Evolutionary conservation across 2,329 filamentous ascomycete species (phyloP).

Genomic region (Cytospora mali): DNA sequence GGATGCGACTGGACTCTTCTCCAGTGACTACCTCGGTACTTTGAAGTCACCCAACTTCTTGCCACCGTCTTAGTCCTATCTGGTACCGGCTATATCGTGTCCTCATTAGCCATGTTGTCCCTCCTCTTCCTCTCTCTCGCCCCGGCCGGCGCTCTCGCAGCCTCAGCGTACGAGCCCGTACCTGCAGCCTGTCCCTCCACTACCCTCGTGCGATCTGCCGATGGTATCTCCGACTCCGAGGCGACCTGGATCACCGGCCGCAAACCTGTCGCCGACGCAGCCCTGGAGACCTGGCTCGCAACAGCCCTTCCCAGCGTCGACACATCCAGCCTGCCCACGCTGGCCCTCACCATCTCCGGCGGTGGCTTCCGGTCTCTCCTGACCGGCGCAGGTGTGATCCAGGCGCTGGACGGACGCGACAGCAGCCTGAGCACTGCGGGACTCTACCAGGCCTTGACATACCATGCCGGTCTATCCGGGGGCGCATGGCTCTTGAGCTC

Average conservation of each 20-base stretch:
- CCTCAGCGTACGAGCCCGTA: constrained; percentile 13
- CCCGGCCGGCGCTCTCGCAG: constrained; percentile 18
- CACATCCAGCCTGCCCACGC: constrained; percentile 29
- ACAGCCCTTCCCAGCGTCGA: constrained; percentile 14
- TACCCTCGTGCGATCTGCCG: constrained; percentile 22
- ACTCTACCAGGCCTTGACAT: constrained; percentile 31
- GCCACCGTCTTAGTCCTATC: no score
- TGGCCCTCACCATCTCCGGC: constrained; percentile 35
- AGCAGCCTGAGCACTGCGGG: constrained; percentile 28
- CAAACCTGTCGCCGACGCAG: constrained; percentile 18
- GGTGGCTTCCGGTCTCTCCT: constrained; percentile 37
- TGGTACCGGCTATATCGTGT: no score
- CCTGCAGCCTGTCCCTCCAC: constrained; percentile 15
- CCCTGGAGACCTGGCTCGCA: constrained; percentile 17
- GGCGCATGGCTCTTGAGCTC: constrained; percentile 33
- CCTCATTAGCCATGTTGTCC: no score
- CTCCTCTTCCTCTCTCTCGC: constrained; percentile 13
- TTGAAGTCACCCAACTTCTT: no score
- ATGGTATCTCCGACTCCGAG: constrained; percentile 22
- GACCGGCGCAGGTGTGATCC: constrained; percentile 35
- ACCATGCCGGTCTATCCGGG: constrained; percentile 32
- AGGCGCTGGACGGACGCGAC: constrained; percentile 34
- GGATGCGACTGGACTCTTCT: no score
- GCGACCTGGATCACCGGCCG: constrained; percentile 12
- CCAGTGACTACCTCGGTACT: no score